phyloP scores from a whole-genome alignment of 768 basidiomycete genomes.

The Amanita muscaria region DNA sequence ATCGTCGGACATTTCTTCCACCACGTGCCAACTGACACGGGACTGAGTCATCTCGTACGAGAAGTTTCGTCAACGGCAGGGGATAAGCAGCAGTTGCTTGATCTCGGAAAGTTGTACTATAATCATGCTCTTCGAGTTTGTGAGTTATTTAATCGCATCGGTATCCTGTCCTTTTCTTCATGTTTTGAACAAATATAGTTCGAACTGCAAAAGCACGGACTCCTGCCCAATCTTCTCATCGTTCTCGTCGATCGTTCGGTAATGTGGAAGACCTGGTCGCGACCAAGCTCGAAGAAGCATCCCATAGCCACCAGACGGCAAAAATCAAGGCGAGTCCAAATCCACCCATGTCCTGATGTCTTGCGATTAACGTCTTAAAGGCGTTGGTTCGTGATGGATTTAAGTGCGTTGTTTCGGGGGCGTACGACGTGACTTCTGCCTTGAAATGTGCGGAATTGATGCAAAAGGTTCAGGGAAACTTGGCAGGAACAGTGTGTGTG shows the following conservation, averaged over 20 bases:
- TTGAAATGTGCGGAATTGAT: background rate
- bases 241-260: conserved; percentile 15
- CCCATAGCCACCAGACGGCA: conserved; percentile 13
- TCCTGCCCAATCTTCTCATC: conserved; percentile 1
- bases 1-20: conserved; percentile 20
- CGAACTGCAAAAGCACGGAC: conserved; percentile 2
- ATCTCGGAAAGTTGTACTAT: no score
- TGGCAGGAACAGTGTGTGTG: background rate
- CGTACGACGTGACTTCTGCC: background rate
- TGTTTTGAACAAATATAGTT: conserved; percentile 4
- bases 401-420: conserved; percentile 3
- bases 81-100: no score
- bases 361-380: conserved; percentile 1
- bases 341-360: background rate
- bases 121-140: conserved; percentile 21
- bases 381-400: conserved; percentile 7
- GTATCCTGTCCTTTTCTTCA: background rate
- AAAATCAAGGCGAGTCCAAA: conserved; percentile 8
- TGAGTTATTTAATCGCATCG: conserved; percentile 13
- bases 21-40: conserved; percentile 12
- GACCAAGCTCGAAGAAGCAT: conserved; percentile 11
- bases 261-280: conserved; percentile 16
- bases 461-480: background rate
- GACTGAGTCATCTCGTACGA: no score
- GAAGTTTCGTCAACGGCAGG: no score